phyloP scores from a whole-genome alignment of 2,329 filamentous ascomycete genomes.

The Zasmidium cellare region DNA sequence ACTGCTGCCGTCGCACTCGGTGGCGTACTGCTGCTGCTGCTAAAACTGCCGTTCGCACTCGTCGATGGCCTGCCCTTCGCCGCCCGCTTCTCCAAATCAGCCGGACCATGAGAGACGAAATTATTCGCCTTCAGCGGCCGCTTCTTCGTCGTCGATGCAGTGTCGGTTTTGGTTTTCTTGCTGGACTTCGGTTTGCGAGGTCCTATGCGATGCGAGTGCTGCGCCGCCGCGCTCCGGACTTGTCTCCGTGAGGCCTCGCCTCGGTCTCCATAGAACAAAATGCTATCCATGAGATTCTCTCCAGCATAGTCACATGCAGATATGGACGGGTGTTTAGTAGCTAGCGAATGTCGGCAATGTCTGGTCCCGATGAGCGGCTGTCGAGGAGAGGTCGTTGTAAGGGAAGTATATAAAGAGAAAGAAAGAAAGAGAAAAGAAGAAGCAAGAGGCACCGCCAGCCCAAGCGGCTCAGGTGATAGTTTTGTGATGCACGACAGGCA shows the following conservation, averaged over 20 bases:
- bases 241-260: slow-evolving; percentile 23
- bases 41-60: background rate
- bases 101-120: background rate
- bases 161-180: background rate
- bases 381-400: too few species aligned
- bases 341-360: too few species aligned
- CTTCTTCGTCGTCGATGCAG: background rate
- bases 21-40: too few species aligned
- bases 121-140: background rate
- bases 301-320: too few species aligned
- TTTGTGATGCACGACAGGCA: too few species aligned
- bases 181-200: slow-evolving; percentile 21
- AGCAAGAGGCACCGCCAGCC: background rate
- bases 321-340: too few species aligned
- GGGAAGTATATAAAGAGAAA: background rate
- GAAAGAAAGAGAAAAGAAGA: background rate
- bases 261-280: slow-evolving; percentile 25
- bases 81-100: background rate
- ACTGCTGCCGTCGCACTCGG: too few species aligned
- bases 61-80: background rate
- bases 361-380: too few species aligned
- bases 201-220: slow-evolving; percentile 24
- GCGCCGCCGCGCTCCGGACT: slow-evolving; percentile 22
- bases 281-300: slow-evolving; percentile 19
- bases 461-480: too few species aligned